These are phyloP conservation scores for Thermothelomyces thermophilus DNA, from an alignment of 2,329 filamentous ascomycete genomes.

Conservation along the genomic window DNA sequence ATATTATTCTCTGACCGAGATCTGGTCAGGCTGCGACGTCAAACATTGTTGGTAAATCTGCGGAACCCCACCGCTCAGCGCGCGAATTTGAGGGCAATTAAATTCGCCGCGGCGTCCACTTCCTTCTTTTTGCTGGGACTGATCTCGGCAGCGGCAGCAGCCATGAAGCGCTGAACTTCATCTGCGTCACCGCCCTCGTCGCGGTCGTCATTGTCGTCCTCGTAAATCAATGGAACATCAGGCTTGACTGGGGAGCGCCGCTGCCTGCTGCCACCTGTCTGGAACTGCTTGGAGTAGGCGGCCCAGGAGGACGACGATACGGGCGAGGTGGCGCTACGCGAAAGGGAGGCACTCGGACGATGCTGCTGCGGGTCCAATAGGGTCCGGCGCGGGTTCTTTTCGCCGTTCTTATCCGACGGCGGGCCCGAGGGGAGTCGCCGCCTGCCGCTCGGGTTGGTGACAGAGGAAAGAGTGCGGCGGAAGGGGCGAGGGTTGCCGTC, in stretches of 20 bases:
- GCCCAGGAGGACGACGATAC: background rate
- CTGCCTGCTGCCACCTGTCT: constrained; percentile 2
- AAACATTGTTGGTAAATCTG: too few species aligned
- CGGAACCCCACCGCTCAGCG: too few species aligned
- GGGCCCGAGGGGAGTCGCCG: constrained; percentile 34
- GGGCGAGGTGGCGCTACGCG: background rate
- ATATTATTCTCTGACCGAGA: too few species aligned
- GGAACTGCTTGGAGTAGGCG: background rate
- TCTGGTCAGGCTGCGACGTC: too few species aligned
- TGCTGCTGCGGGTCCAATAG: constrained; percentile 35
- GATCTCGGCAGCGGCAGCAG: constrained; percentile 55
- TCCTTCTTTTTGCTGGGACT: constrained; percentile 71
- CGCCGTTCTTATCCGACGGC: constrained; percentile 1
- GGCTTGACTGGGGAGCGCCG: background rate
- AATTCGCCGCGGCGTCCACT: constrained; percentile 81
- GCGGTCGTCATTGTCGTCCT: constrained; percentile 39
- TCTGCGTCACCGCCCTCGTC: constrained; percentile 35
- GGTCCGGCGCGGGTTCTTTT: constrained; percentile 35
- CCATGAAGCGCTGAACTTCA: constrained; percentile 71
- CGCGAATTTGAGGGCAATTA: constrained; percentile 79
- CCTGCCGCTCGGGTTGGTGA: constrained; percentile 17
- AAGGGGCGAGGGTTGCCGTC: constrained; percentile 35
- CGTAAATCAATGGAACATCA: constrained; percentile 35
- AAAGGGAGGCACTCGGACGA: constrained; percentile 30
- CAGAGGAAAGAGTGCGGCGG: constrained; percentile 11